These are phyloP conservation scores for Hymenoscyphus linearis DNA, from an alignment of 2,329 filamentous ascomycete genomes.

Conservation along the genomic window DNA sequence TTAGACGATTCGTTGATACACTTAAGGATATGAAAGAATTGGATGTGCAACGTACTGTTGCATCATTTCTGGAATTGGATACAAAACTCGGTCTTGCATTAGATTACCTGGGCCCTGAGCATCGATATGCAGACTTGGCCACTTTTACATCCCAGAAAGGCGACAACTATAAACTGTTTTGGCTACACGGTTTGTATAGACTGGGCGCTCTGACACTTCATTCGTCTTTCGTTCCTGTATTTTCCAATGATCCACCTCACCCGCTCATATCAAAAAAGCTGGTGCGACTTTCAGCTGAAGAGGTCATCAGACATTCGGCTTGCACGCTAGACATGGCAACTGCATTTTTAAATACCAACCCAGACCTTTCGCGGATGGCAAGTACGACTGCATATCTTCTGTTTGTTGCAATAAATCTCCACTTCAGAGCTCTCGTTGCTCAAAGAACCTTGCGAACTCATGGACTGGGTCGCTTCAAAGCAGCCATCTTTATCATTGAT, in stretches of 20 bases:
- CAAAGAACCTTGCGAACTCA: conserved; percentile 11
- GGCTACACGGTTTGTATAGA: conserved; percentile 12
- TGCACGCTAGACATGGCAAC: conserved; percentile 16
- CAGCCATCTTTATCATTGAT: conserved; percentile 16
- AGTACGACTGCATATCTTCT: conserved; percentile 14
- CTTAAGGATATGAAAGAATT: neutral
- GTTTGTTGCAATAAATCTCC: conserved; percentile 14
- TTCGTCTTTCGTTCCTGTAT: conserved; percentile 16
- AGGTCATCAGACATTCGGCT: conserved; percentile 12
- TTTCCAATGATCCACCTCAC: conserved; percentile 10
- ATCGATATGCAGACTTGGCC: conserved; percentile 6
- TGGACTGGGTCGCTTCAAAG: conserved; percentile 11
- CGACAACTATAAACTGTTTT: conserved; percentile 11
- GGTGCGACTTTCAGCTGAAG: conserved; percentile 12
- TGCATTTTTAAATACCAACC: conserved; percentile 9
- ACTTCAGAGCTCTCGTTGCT: conserved; percentile 16
- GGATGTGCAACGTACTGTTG: conserved; percentile 4
- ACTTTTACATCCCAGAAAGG: conserved; percentile 8
- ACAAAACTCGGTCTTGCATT: conserved; percentile 8
- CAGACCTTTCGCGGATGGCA: conserved; percentile 12
- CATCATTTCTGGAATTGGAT: conserved; percentile 12
- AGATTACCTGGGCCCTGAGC: conserved; percentile 10
- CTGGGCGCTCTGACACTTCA: conserved; percentile 14
- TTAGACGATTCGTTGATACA: conserved; percentile 14
- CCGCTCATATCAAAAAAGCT: conserved; percentile 11